phyloP scores from a whole-genome alignment of 352 stramenopile species.

The Globisporangium radiosum region DNA sequence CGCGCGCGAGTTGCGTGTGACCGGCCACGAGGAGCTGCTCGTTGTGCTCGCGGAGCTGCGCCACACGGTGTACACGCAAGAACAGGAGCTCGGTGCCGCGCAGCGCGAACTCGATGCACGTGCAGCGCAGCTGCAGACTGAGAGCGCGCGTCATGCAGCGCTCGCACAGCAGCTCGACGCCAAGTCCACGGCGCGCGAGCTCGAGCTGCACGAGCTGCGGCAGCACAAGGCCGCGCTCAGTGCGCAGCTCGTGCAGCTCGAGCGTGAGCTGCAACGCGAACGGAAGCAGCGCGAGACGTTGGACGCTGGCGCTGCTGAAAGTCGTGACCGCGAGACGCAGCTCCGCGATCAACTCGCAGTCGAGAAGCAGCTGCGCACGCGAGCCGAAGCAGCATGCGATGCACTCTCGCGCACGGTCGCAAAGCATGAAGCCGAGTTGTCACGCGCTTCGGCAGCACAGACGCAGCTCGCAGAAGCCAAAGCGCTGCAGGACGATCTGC shows the following conservation, averaged over 20 bases:
- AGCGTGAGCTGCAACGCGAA: conserved; percentile 15
- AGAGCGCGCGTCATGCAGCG: conserved; percentile 6
- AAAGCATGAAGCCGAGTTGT: conserved; percentile 14
- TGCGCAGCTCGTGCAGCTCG: conserved; percentile 19
- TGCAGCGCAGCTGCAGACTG: conserved; percentile 16
- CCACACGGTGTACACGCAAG: conserved; percentile 72
- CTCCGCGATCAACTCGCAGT: conserved; percentile 16
- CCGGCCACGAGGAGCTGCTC: conserved; percentile 69
- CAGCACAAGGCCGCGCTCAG: conserved; percentile 25
- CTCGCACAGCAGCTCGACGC: conserved; percentile 16
- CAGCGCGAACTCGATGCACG: conserved; percentile 5
- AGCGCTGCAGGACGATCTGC: conserved; percentile 57
- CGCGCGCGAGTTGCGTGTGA: conserved; percentile 55
- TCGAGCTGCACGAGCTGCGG: conserved; percentile 13
- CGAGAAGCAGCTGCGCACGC: conserved; percentile 20
- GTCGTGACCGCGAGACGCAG: conserved; percentile 16
- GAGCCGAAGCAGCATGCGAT: conserved; percentile 19
- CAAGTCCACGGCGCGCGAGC: conserved; percentile 16
- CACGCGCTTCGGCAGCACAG: conserved; percentile 14
- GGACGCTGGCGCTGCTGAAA: conserved; percentile 10
- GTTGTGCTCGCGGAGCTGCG: conserved; percentile 68
- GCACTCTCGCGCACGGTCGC: conserved; percentile 14
- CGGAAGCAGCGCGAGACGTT: conserved; percentile 12
- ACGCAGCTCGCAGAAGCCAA: conserved; percentile 55
- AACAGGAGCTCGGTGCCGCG: conserved; percentile 41